phyloP scores from a whole-genome alignment of 768 basidiomycete genomes.

The Russula griseocarnosa region DNA sequence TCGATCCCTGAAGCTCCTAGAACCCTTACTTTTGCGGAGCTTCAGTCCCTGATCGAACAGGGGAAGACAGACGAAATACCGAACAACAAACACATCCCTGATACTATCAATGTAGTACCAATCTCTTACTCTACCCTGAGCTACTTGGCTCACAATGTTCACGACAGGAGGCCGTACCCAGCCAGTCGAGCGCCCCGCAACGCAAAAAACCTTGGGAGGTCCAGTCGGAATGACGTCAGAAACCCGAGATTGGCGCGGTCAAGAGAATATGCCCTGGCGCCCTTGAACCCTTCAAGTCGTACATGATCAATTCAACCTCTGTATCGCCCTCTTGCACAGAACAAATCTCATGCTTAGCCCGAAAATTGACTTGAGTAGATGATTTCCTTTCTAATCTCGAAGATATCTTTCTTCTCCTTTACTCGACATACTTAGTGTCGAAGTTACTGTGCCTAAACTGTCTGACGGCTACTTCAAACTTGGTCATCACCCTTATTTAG shows the following conservation, averaged over 20 bases:
- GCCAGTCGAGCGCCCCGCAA: slow-evolving; percentile 46
- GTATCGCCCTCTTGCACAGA: no score
- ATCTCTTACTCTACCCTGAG: slow-evolving; percentile 3
- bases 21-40: slow-evolving; percentile 58
- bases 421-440: no score
- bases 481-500: no score
- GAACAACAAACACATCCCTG: slow-evolving; percentile 69
- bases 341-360: no score
- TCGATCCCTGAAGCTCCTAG: slow-evolving; percentile 32
- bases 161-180: slow-evolving; percentile 51
- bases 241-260: not conserved
- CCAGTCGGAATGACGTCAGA: slow-evolving; percentile 4
- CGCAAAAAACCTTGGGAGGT: slow-evolving; percentile 71
- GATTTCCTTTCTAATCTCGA: no score
- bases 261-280: not conserved
- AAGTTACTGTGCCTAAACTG: no score
- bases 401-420: no score
- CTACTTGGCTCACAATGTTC: slow-evolving; percentile 7
- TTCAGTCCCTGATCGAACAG: slow-evolving; percentile 66
- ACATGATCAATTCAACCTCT: no score
- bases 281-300: not conserved
- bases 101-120: slow-evolving; percentile 56
- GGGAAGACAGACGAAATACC: slow-evolving; percentile 72
- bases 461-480: no score
- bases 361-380: no score